Evolutionary conservation across 2,329 filamentous ascomycete genomes (phyloP), one percentile per base, ranked within the genome.

Genomic region (Epichloe baconii): DNA sequence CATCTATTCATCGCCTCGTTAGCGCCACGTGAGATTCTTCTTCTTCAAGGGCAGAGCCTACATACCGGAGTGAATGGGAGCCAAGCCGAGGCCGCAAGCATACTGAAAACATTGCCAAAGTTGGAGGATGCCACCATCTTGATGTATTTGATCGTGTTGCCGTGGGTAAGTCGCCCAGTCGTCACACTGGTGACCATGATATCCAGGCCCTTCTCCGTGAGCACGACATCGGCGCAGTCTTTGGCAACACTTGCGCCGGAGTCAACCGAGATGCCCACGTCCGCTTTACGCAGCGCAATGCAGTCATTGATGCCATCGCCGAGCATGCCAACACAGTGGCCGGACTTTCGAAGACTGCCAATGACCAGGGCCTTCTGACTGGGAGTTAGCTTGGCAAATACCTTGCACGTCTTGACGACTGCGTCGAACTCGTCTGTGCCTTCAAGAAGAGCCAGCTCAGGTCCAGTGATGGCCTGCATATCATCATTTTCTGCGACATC

Each of bases 81-180:
- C 61, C 61, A 63, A 1, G 61, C 57, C 26, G 61, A 61, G 2
- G 61, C 61, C 0, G 58, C 54, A 5, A 63, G 51, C 38, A 62
- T 58, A 37, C 59, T 62, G 37, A 63, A 62, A 12, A 63, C 61
- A 40, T 63, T 63, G 35, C 61, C 61, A 49, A 63, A 61, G 51
- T 63, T 63, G 54, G 60, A 62, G 1, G 61, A 63, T 8, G 60
- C 53, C 10, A 62, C 61, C 61, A 63, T 63, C 59, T 61, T 62
- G 53, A 62, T 61, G 49, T 62, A 62, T 51, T 62, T 62, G 58
- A 62, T 60, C 4, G 60, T 59, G 53, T 62, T 62, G 44, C 59
- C 60, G 21, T 62, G 59, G 10, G 60, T 62, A 12, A 60, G 47
- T 14, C 60, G 58, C 0, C 60, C 61, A 3, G 57, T 57, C 3